Evolutionary conservation across 768 basidiomycete genomes (phyloP), one percentile per base, ranked within the genome.

Genomic region (Leccinum disarticulatum): DNA sequence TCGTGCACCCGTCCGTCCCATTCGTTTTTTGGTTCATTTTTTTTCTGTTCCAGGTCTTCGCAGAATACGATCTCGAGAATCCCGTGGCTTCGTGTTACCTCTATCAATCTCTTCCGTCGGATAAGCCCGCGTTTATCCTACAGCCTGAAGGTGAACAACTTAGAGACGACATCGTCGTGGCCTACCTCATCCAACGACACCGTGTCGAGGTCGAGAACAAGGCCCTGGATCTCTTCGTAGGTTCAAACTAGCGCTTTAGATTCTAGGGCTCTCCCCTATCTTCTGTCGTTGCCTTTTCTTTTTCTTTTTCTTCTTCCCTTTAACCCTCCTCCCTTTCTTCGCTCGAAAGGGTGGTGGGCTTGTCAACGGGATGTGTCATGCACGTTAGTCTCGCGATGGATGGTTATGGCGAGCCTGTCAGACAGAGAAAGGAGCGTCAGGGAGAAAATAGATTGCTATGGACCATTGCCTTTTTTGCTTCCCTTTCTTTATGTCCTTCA

Each of bases 131-230:
- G 2, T 58, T 73, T 30, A 13, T 68, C 28, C 50, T 74, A 15
- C 64, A 71, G 33, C 59, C 60, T 7, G 28, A 46, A 15, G 68
- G 66, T 3, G 72, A 73, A 54, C 68, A 68, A 4, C 57, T 73
- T 13, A 60, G 72, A 27, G 73, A 73, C n/a, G 73, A 71, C 7
- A 62, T 74, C 38, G 56, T 70, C 13, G 58, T 74, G 15, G 66
- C 63, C 9, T 73, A 74, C 56, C 48, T 71, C 27, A 35, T 73
- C 13, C 73, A 73, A 27, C 66, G 63, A 56, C 61, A 70, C 31
- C 67, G 72, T 28, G 27, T 68, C 2, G 58, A 38, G 43, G 33
- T 69, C 61, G 71, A 74, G 49, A 64, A 33, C 55, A 64, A 38
- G 58, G 63, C 71, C 0, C n/a, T 73, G 27, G 63, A 73, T 25